Base-by-base conservation (phyloP, 2,329 filamentous ascomycete genomes). In the Emergomyces orientalis region DNA sequence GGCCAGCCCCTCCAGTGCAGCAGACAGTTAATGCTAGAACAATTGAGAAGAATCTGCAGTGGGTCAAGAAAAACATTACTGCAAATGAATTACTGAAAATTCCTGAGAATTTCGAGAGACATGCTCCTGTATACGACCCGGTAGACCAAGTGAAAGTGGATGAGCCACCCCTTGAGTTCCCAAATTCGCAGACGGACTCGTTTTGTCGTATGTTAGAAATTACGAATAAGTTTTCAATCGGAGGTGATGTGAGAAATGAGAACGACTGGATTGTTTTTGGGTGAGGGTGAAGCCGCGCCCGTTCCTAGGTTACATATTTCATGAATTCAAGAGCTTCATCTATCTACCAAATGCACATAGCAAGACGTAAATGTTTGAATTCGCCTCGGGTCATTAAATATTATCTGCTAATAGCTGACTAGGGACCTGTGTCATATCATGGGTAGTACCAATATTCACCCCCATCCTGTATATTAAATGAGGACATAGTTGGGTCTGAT, bases 161-260 rank as follows among this genome's bases (percentile, higher is more conserved):
- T 0, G 79, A 86, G 19, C 83, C 86, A 72, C 90, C 91, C 1
- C 78, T 80, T 1, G 91, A 96, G 75, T 93, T 93, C 72, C 91
- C 86, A 5, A 97, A 93, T 71, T 87, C 88, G 17, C 93, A 97
- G 76, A 97, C 91, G 8, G 80, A 78, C 22, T 76, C 80, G 1
- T 97, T 92, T 72, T 97, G 93, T 74, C 79, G 86, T 62, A 75
- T 97, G 62, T 70, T 97, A 1, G 86, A 83, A 8, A 86, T 97
- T 39, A 77, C 83, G 5, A 95, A 97, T 72, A 80, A 86, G 11
- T 96, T 87, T 80, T 82, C 88, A 68, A 84, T 88, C 1, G 85
- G 78, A 19, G 82, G 87, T 2, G 86, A 90, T 69, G 90, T 95
- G 73, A 82, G 86, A 19, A 19, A 22, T 17, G 52, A 37, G 13